Evolutionary conservation across 2,329 filamentous ascomycete genomes (phyloP).

Genomic region (Hypoxylon sp.): DNA sequence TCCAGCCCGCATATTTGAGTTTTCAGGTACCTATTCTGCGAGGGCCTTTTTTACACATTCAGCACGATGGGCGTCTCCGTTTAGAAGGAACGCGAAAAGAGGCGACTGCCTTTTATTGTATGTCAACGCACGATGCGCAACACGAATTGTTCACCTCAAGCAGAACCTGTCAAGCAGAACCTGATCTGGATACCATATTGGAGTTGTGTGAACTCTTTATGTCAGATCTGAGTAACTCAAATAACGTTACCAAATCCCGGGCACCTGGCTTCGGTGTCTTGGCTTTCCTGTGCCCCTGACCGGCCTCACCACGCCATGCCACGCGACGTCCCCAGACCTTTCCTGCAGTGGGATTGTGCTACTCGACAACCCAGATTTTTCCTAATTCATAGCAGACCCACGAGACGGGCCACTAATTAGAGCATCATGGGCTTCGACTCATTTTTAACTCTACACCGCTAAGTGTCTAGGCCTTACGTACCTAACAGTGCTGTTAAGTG

Average conservation of each 20-base stretch:
- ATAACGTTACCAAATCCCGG: slow-evolving; percentile 4
- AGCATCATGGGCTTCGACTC: not conserved
- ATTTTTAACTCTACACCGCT: slow-evolving; percentile 6
- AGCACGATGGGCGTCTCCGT: not conserved
- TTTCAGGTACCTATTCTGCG: slow-evolving; percentile 5
- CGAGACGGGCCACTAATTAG: slow-evolving; percentile 9
- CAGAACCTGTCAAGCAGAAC: not conserved
- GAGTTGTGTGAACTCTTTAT: too few species aligned
- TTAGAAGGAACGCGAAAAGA: not conserved
- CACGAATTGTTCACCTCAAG: not conserved
- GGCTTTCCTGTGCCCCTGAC: not conserved
- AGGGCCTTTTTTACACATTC: not conserved
- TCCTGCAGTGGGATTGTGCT: slow-evolving; percentile 15
- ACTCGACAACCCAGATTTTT: slow-evolving; percentile 4
- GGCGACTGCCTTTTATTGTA: not conserved
- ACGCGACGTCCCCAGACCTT: slow-evolving; percentile 23
- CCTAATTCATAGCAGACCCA: slow-evolving; percentile 6
- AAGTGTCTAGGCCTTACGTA: slow-evolving; percentile 6
- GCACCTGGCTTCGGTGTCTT: slow-evolving; percentile 11
- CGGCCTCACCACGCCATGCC: slow-evolving; percentile 3
- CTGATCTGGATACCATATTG: too few species aligned
- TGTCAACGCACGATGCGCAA: not conserved
- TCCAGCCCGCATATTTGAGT: not conserved
- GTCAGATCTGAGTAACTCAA: not conserved
- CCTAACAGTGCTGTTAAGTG: slow-evolving; percentile 2